These are phyloP conservation scores for Malus hybrid DNA, from an alignment of 331 rosid species.

Conservation along the genomic window DNA sequence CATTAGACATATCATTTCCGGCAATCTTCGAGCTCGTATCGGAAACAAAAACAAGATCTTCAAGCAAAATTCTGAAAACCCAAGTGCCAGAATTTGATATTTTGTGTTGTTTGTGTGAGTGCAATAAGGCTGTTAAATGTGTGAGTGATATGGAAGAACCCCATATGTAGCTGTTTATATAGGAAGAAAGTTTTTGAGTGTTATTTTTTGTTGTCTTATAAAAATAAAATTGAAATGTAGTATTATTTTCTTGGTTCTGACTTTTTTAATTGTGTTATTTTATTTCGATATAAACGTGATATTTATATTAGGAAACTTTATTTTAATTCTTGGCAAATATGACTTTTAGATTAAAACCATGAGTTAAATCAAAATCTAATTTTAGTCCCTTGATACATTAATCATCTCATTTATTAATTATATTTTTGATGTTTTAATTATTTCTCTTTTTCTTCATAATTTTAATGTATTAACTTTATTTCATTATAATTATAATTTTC, in stretches of 20 bases:
- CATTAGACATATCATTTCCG: constrained; percentile 40
- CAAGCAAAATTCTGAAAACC: neutral
- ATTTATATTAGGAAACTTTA: neutral
- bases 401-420: too few relatives aligned
- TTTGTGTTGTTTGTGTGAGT: neutral
- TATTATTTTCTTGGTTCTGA: constrained; percentile 21
- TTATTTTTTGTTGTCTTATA: constrained; percentile 1
- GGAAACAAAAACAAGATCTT: neutral
- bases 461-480: too few relatives aligned
- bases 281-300: neutral
- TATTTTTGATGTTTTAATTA: too few relatives aligned
- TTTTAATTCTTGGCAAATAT: too few relatives aligned
- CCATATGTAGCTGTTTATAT: neutral
- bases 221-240: neutral
- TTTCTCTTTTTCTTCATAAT: too few relatives aligned
- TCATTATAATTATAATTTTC: too few relatives aligned
- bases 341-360: too few relatives aligned
- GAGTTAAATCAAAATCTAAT: too few relatives aligned
- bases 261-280: constrained; percentile 18
- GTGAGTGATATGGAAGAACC: neutral
- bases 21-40: too few relatives aligned
- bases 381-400: too few relatives aligned
- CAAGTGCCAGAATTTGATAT: neutral
- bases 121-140: neutral
- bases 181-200: constrained; percentile 17